phyloP scores from a whole-genome alignment of 176 grass and related monocot genomes.

The Zoysia japonica region DNA sequence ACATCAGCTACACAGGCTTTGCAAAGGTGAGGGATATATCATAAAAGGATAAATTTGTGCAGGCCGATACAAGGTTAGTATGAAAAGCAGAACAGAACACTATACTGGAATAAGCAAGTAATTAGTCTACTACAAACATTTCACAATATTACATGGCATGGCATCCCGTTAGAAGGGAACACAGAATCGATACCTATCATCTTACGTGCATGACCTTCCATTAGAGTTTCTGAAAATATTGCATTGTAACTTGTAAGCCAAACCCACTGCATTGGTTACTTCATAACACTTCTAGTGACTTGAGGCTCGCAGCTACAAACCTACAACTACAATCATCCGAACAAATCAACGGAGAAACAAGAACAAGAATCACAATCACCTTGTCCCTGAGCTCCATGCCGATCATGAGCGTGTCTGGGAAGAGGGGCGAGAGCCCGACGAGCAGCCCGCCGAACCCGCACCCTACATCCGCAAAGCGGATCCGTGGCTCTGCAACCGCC shows the following conservation, averaged over 20 bases:
- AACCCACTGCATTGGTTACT: background rate
- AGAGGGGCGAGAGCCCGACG: conserved; percentile 67
- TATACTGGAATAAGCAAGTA: too few species aligned
- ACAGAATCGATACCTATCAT: background rate
- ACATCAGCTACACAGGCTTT: background rate
- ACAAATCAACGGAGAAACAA: background rate
- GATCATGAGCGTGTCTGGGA: conserved; percentile 86
- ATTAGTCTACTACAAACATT: too few species aligned
- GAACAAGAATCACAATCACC: conserved; percentile 36
- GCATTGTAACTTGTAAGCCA: background rate
- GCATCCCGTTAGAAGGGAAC: too few species aligned
- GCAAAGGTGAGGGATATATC: background rate
- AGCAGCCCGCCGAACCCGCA: conserved; percentile 82
- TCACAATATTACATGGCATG: too few species aligned
- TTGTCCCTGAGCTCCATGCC: conserved; percentile 97
- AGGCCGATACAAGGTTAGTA: background rate
- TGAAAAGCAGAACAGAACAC: background rate
- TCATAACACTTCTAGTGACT: background rate
- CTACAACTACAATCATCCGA: background rate
- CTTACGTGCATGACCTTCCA: too few species aligned
- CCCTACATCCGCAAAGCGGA: conserved; percentile 77
- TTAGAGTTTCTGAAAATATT: background rate
- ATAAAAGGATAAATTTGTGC: background rate
- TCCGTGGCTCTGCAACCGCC: conserved; percentile 9
- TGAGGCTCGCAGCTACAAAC: background rate